Evolutionary conservation across 202 grass and related monocot genomes (phyloP).

Genomic region (Panicum hallii): DNA sequence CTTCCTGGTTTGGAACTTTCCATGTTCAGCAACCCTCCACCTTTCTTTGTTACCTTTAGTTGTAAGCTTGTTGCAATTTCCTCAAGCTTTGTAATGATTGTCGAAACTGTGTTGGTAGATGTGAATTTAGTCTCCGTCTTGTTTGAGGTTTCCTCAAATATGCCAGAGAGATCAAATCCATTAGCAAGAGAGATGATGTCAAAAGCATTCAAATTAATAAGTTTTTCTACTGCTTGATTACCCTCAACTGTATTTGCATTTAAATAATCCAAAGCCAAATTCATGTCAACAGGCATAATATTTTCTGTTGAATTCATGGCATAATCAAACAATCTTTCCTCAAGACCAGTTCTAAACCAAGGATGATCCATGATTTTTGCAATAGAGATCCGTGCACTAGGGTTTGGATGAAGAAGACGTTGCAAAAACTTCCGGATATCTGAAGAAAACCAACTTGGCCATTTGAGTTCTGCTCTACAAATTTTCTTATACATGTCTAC

Average conservation of each 20-base stretch:
- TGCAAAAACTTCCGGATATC: constrained; percentile 65
- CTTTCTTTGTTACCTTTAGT: constrained; percentile 73
- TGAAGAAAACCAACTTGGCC: constrained; percentile 74
- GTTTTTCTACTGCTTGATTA: constrained; percentile 47
- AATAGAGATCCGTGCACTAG: constrained; percentile 65
- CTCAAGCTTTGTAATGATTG: constrained; percentile 74
- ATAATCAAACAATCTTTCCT: constrained; percentile 15
- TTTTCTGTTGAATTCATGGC: constrained; percentile 20
- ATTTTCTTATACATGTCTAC: constrained; percentile 97
- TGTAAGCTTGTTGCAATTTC: constrained; percentile 66
- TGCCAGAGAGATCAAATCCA: constrained; percentile 90
- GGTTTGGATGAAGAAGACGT: constrained; percentile 87
- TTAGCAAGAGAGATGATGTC: constrained; percentile 91
- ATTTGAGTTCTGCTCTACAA: constrained; percentile 74
- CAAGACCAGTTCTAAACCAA: constrained; percentile 74
- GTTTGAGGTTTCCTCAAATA: constrained; percentile 62
- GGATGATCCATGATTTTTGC: constrained; percentile 83
- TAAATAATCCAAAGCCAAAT: background rate
- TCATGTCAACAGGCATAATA: constrained; percentile 36
- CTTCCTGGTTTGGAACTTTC: constrained; percentile 59
- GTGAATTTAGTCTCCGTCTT: constrained; percentile 70
- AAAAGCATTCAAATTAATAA: constrained; percentile 85
- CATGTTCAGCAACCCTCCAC: constrained; percentile 68
- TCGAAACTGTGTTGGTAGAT: constrained; percentile 59
- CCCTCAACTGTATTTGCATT: constrained; percentile 31